These are phyloP conservation scores for Daldinia grandis DNA, from an alignment of 495 filamentous ascomycete genomes.

Conservation along the genomic window DNA sequence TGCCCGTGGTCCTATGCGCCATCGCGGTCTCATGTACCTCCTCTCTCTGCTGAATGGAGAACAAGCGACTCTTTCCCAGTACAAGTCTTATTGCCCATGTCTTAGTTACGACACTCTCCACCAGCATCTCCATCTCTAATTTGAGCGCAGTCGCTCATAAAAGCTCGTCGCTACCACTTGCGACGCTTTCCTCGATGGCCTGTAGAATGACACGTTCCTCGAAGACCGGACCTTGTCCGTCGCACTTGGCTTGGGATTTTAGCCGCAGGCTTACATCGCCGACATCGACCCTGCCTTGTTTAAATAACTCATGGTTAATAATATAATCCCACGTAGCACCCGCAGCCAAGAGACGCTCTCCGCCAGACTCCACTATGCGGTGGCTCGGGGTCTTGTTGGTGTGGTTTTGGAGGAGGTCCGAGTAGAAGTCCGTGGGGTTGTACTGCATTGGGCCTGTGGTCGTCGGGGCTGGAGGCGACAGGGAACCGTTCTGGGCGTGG, in stretches of 20 bases:
- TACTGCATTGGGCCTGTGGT: conserved; percentile 77
- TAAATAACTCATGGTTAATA: conserved; percentile 80
- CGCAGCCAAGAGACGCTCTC: conserved; percentile 80
- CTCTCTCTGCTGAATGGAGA: not conserved
- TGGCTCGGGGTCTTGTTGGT: conserved; percentile 70
- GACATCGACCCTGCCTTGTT: conserved; percentile 84
- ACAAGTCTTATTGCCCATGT: not conserved
- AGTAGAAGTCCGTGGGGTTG: conserved; percentile 75
- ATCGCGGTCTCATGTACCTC: not conserved
- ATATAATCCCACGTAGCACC: conserved; percentile 92
- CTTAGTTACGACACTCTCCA: conserved; percentile 1
- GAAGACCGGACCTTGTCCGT: conserved; percentile 91
- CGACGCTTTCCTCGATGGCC: conserved; percentile 81
- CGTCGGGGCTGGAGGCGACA: conserved; percentile 42
- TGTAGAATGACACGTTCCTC: conserved; percentile 75
- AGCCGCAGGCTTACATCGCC: conserved; percentile 77
- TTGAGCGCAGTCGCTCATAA: conserved; percentile 55
- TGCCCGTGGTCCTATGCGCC: not conserved
- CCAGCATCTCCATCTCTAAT: not conserved
- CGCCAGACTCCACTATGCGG: conserved; percentile 73
- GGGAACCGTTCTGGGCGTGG: conserved; percentile 40
- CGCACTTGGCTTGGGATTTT: conserved; percentile 80
- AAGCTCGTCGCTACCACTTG: conserved; percentile 76
- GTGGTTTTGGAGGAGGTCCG: conserved; percentile 61
- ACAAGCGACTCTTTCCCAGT: not conserved